phyloP scores from a whole-genome alignment of 208 protist species.

The Endotrypanum monterogeii region DNA sequence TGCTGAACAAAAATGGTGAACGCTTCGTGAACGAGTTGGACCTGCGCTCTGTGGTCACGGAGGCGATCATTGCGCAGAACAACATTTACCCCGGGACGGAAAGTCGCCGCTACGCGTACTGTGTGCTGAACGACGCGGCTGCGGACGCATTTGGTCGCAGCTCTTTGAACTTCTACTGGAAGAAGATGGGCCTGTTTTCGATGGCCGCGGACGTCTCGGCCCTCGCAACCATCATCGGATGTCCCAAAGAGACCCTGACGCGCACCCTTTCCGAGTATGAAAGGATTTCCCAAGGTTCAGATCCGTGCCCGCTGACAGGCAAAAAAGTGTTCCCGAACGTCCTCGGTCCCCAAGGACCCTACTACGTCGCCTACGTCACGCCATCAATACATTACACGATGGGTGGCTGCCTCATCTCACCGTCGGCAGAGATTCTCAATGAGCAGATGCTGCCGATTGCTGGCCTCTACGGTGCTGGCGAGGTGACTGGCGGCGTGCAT shows the following conservation, averaged over 20 bases:
- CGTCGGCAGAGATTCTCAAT: slow-evolving; percentile 78
- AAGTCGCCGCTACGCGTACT: slow-evolving; percentile 61
- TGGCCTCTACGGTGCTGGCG: slow-evolving; percentile 95
- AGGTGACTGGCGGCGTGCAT: slow-evolving; percentile 97
- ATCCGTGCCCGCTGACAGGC: slow-evolving; percentile 53
- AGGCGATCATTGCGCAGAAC: slow-evolving; percentile 79
- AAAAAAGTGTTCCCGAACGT: slow-evolving; percentile 82
- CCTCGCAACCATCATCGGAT: slow-evolving; percentile 69
- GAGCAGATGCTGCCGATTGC: slow-evolving; percentile 67
- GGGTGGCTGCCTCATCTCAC: slow-evolving; percentile 94
- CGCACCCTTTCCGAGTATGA: slow-evolving; percentile 68
- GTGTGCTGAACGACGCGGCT: slow-evolving; percentile 79
- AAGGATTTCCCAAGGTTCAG: slow-evolving; percentile 19
- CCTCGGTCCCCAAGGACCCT: slow-evolving; percentile 61
- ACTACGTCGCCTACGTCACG: slow-evolving; percentile 89
- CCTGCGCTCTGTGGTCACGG: slow-evolving; percentile 92
- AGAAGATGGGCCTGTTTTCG: slow-evolving; percentile 66
- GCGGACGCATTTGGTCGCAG: slow-evolving; percentile 63
- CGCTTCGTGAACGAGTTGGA: slow-evolving; percentile 96
- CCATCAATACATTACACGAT: slow-evolving; percentile 98
- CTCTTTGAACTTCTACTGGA: slow-evolving; percentile 82
- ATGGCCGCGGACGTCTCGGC: slow-evolving; percentile 40
- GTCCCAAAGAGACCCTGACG: slow-evolving; percentile 30
- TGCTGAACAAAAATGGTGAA: slow-evolving; percentile 92
- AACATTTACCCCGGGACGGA: slow-evolving; percentile 57